Evolutionary conservation across 441 rosid genomes (phyloP).

Genomic region (Metrosideros polymorpha): DNA sequence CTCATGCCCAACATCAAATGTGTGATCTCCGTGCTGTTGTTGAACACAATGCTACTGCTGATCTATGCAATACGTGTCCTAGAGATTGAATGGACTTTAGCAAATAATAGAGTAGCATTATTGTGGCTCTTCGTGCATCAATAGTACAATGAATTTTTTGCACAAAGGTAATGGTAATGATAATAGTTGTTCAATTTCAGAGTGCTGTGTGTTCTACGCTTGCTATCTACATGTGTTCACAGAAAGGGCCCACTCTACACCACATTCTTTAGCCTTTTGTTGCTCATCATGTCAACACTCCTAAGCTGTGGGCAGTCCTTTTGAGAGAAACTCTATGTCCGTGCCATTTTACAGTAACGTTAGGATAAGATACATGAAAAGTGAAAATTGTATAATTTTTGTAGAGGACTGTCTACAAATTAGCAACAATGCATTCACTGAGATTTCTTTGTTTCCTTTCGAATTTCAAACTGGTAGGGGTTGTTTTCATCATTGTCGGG

Average conservation of each 20-base stretch:
- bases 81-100: not conserved
- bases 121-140: not conserved
- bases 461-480: conserved; percentile 35
- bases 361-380: not conserved
- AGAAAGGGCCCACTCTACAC: too few species aligned
- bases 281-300: conserved; percentile 42
- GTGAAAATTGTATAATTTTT: not conserved
- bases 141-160: not conserved
- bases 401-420: not conserved
- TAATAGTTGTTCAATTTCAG: conserved; percentile 12
- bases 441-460: not conserved
- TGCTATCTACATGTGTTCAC: too few species aligned
- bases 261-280: too few species aligned
- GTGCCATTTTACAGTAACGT: conserved; percentile 7
- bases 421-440: not conserved
- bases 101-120: not conserved
- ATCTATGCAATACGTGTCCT: not conserved
- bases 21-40: conserved; percentile 13
- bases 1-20: conserved; percentile 63
- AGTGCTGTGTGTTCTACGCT: conserved; percentile 56
- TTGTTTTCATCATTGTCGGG: conserved; percentile 52
- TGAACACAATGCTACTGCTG: not conserved
- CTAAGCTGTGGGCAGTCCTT: conserved; percentile 77
- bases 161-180: not conserved
- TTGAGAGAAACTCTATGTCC: conserved; percentile 59